Evolutionary conservation across 23 red algal genomes (phyloP).

Genomic region (Gracilaria gracilis): DNA sequence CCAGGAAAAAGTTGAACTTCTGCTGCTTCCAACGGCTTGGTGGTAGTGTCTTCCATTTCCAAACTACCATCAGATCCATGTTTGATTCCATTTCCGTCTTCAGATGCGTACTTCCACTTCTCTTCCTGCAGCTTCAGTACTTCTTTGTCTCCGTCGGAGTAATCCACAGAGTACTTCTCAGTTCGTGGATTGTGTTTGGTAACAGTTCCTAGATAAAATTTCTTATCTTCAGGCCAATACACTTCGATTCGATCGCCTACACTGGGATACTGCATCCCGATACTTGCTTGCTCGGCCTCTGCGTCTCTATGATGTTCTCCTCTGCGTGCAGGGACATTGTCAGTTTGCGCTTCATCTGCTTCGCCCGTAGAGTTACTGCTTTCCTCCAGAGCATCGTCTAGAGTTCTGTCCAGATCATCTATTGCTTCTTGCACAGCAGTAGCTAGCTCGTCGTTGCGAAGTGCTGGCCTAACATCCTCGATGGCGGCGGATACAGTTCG

Average conservation of each 20-base stretch:
- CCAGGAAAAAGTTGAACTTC: constrained; percentile 14
- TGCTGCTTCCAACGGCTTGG: not conserved
- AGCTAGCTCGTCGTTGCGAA: constrained; percentile 10
- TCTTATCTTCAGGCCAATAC: not conserved
- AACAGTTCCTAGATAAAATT: too few relatives aligned
- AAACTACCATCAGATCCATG: not conserved
- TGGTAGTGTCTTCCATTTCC: not conserved
- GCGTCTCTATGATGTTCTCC: too few relatives aligned
- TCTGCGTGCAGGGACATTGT: too few relatives aligned
- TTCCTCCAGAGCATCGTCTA: not conserved
- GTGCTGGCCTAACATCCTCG: constrained; percentile 5
- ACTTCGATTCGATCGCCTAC: not conserved
- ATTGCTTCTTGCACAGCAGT: constrained; percentile 31
- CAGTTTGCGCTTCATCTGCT: not conserved
- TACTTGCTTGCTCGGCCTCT: too few relatives aligned
- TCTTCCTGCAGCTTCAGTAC: constrained; percentile 15
- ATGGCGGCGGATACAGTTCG: too few relatives aligned
- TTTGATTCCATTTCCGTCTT: not conserved
- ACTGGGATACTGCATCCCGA: not conserved
- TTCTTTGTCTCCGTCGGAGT: constrained; percentile 40
- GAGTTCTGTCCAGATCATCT: not conserved
- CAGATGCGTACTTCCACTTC: not conserved
- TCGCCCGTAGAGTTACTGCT: not conserved
- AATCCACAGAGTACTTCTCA: constrained; percentile 6
- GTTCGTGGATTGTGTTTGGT: too few relatives aligned